Conservation (phyloP, 441 rosid genomes). For the Dalechampia spathulata region DNA sequence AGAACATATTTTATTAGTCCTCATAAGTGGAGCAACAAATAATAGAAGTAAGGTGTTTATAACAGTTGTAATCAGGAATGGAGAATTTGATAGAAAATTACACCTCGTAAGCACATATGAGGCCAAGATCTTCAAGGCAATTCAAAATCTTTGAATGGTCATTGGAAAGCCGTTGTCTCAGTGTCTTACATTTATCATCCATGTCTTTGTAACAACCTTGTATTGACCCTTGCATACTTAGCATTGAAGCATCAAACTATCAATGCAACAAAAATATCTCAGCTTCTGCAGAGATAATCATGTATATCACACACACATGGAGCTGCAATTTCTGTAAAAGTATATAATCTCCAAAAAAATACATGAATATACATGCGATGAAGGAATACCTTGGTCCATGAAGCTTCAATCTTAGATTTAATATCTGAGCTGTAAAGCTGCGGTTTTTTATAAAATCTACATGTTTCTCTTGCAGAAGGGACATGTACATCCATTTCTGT, state of each 20-base stretch:
- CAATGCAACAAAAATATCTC: conserved; percentile 18
- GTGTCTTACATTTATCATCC: conserved; percentile 42
- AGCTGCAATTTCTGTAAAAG: not conserved
- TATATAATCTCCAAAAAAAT: not conserved
- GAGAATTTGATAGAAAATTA: conserved; percentile 4
- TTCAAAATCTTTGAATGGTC: conserved; percentile 57
- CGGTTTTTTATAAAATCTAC: conserved; percentile 53
- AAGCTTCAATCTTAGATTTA: conserved; percentile 51
- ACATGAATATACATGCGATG: not conserved
- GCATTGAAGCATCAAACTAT: conserved; percentile 56
- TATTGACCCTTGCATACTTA: conserved; percentile 32
- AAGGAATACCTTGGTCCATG: conserved; percentile 57
- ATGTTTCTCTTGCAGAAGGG: conserved; percentile 46
- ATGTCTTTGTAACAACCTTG: conserved; percentile 30
- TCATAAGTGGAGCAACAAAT: not conserved
- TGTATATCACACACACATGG: conserved; percentile 6
- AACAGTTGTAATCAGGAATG: not conserved
- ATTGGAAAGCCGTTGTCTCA: conserved; percentile 39
- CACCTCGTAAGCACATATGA: conserved; percentile 77
- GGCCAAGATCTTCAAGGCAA: conserved; percentile 86
- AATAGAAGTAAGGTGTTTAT: not conserved
- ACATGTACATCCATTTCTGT: conserved; percentile 41
- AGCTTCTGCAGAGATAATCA: conserved; percentile 9
- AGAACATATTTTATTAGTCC: no score
- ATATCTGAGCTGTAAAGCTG: conserved; percentile 31